phyloP scores from a whole-genome alignment of 257 asterid species.

The Nicotiana sylvestris region DNA sequence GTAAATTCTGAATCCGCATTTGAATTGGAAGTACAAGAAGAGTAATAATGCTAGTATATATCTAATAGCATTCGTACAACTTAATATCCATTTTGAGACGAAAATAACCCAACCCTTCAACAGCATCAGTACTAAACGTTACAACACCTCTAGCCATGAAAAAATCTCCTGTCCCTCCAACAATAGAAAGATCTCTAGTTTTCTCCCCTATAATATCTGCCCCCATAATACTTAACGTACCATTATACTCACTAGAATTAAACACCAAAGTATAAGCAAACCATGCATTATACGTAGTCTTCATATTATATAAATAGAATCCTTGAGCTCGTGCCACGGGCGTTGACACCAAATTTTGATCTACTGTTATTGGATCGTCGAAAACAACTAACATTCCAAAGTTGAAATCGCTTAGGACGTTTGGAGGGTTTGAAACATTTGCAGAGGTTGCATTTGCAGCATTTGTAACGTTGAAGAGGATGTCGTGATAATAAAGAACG shows the following conservation, averaged over 20 bases:
- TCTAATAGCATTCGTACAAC: constrained; percentile 50
- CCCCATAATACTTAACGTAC: constrained; percentile 54
- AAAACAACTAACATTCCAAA: constrained; percentile 51
- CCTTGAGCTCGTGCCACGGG: constrained; percentile 56
- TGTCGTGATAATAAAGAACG: constrained; percentile 55
- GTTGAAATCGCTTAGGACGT: constrained; percentile 19
- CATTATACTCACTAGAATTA: constrained; percentile 44
- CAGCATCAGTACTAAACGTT: constrained; percentile 38
- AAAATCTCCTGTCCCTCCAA: constrained; percentile 66
- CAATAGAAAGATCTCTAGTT: constrained; percentile 51
- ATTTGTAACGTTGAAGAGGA: constrained; percentile 55
- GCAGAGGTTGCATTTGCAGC: constrained; percentile 49
- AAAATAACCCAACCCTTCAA: constrained; percentile 45
- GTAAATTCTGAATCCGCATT: too few relatives aligned
- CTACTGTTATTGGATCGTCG: constrained; percentile 54
- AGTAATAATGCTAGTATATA: too few relatives aligned
- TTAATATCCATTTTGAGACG: constrained; percentile 67
- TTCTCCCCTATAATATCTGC: constrained; percentile 40
- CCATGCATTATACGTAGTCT: constrained; percentile 41
- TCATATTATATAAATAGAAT: constrained; percentile 54
- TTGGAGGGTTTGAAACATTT: constrained; percentile 18
- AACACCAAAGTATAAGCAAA: constrained; percentile 58
- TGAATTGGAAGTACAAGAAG: too few relatives aligned
- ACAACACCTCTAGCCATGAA: constrained; percentile 64
- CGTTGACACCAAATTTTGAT: constrained; percentile 34